A percentile compares a stretch with the other conserved stretches of the same genome.
Conservation (phyloP, 768 basidiomycete species). For the Paxillus rubicundulus region DNA sequence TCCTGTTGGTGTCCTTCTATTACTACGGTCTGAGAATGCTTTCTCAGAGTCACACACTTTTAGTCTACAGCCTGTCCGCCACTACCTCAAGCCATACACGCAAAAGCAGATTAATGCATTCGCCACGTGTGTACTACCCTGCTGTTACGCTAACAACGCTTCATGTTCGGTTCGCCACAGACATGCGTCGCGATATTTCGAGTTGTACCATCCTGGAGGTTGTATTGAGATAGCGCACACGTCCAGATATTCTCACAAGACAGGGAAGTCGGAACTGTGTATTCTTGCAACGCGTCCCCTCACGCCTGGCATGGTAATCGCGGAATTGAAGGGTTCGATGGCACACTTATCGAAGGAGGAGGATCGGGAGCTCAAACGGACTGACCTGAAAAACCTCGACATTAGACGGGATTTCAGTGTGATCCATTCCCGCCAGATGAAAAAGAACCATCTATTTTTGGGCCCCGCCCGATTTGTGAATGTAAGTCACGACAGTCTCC, state of each 20-base stretch:
- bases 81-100: slow-evolving; percentile 70
- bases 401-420: slow-evolving; percentile 88
- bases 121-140: slow-evolving; percentile 69
- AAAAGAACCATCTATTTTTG: slow-evolving; percentile 88
- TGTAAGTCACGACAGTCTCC: slow-evolving; percentile 45
- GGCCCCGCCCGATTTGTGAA: slow-evolving; percentile 92
- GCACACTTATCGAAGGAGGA: slow-evolving; percentile 84
- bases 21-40: slow-evolving; percentile 11
- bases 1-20: slow-evolving; percentile 53
- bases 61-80: slow-evolving; percentile 73
- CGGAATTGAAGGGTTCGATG: slow-evolving; percentile 89
- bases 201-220: slow-evolving; percentile 79
- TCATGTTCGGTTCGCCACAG: slow-evolving; percentile 41
- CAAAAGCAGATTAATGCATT: slow-evolving; percentile 90
- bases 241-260: slow-evolving; percentile 80
- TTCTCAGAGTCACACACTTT: slow-evolving; percentile 16
- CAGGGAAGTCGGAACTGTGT: slow-evolving; percentile 86
- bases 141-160: slow-evolving; percentile 25
- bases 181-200: slow-evolving; percentile 86
- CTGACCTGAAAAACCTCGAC: slow-evolving; percentile 63
- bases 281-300: slow-evolving; percentile 79
- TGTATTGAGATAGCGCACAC: slow-evolving; percentile 88
- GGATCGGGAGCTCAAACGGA: slow-evolving; percentile 82
- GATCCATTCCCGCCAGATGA: slow-evolving; percentile 88
- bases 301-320: slow-evolving; percentile 66